These are phyloP conservation scores for Rhodomyrtus psidioides DNA, from an alignment of 441 rosid genomes.

Conservation along the genomic window DNA sequence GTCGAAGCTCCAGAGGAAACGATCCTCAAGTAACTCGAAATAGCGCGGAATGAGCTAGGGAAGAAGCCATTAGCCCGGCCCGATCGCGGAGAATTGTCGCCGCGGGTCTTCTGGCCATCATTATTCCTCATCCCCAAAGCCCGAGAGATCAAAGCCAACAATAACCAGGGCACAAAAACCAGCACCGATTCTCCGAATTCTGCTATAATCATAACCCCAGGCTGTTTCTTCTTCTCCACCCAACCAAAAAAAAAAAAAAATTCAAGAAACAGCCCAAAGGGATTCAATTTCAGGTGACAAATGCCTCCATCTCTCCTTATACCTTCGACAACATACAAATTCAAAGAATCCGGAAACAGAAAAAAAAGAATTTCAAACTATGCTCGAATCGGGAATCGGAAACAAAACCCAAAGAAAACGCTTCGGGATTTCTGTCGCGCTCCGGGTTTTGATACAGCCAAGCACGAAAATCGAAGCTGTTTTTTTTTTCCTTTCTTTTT, in stretches of 20 bases:
- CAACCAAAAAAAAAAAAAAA: not conserved
- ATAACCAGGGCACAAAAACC: conserved; percentile 20
- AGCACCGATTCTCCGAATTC: conserved; percentile 26
- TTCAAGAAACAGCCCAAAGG: not conserved
- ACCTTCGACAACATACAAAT: not conserved
- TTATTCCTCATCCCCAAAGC: conserved; percentile 46
- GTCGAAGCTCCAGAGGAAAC: conserved; percentile 94
- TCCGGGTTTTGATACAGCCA: not conserved
- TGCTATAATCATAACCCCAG: conserved; percentile 30
- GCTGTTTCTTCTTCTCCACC: conserved; percentile 7
- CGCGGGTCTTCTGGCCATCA: conserved; percentile 34
- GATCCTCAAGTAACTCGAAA: conserved; percentile 68
- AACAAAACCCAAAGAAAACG: not conserved
- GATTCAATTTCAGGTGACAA: not conserved
- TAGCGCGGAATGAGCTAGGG: conserved; percentile 64
- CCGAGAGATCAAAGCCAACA: conserved; percentile 15
- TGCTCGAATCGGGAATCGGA: not conserved
- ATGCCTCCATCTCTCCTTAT: not conserved
- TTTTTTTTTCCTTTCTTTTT: not conserved
- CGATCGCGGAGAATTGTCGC: conserved; percentile 30
- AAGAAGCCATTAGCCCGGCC: conserved; percentile 17
- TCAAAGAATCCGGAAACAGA: not conserved
- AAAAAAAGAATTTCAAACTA: not conserved
- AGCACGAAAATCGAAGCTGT: not conserved
- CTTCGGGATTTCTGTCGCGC: not conserved